Conservation (phyloP, 2,329 filamentous ascomycete genomes). For the Aspergillus spinulosporus region DNA sequence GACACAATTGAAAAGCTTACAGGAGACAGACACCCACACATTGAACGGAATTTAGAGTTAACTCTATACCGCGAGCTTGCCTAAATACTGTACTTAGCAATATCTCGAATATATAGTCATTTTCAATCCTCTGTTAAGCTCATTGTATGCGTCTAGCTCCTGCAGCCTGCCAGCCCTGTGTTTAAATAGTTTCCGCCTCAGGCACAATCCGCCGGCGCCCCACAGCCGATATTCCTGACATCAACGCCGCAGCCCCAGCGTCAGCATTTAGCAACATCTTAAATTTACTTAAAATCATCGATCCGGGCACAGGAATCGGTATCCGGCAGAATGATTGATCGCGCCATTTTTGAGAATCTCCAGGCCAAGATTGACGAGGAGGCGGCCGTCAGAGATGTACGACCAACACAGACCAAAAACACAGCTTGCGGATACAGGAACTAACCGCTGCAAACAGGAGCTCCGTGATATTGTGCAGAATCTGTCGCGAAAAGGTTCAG, state of each 20-base stretch:
- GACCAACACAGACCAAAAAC: constrained; percentile 16
- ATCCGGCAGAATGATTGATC: constrained; percentile 64
- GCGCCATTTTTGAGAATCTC: constrained; percentile 80
- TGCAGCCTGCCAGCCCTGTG: no score
- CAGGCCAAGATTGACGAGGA: constrained; percentile 91
- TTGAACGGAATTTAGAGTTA: not conserved
- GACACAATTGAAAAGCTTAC: not conserved
- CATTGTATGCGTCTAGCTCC: no score
- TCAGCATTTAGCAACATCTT: constrained; percentile 7
- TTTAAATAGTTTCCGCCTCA: not conserved
- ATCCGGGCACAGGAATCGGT: not conserved
- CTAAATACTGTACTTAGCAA: no score
- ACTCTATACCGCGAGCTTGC: no score
- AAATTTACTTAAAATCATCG: constrained; percentile 21
- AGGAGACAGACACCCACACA: not conserved
- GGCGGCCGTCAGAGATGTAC: constrained; percentile 71
- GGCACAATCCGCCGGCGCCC: constrained; percentile 13
- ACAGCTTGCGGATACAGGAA: constrained; percentile 11
- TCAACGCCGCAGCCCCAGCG: constrained; percentile 12
- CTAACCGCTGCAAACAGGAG: constrained; percentile 51
- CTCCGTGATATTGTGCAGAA: constrained; percentile 77
- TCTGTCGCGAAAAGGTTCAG: constrained; percentile 71
- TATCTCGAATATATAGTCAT: no score
- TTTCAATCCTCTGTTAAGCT: not conserved
- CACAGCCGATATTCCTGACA: constrained; percentile 22